Conservation (phyloP, 495 filamentous ascomycete species). For the Tuber melanosporum region DNA sequence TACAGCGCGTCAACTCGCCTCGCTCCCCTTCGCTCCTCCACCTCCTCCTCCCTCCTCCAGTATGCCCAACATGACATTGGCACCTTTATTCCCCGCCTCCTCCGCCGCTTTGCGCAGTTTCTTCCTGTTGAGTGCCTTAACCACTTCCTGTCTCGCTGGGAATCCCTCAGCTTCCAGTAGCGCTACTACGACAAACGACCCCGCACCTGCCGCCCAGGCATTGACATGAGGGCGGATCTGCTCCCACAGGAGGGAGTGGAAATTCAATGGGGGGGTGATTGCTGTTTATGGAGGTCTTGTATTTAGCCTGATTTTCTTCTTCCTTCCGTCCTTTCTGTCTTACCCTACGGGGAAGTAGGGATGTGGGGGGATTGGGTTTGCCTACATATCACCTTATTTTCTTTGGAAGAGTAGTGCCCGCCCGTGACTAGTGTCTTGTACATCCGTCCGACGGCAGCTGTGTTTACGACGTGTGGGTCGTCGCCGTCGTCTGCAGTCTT, state of each 20-base stretch:
- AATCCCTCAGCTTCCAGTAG: constrained; percentile 77
- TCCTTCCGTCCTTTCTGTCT: not conserved
- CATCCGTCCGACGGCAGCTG: constrained; percentile 69
- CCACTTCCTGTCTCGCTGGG: constrained; percentile 56
- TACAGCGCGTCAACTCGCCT: not conserved
- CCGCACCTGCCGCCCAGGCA: constrained; percentile 78
- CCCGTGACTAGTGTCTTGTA: constrained; percentile 82
- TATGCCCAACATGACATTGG: constrained; percentile 40
- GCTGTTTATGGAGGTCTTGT: constrained; percentile 43
- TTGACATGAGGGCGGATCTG: constrained; percentile 66
- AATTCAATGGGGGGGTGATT: constrained; percentile 69
- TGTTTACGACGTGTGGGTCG: constrained; percentile 53
- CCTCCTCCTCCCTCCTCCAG: constrained; percentile 8
- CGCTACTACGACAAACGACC: constrained; percentile 73
- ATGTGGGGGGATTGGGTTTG: constrained; percentile 11
- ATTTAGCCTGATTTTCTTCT: constrained; percentile 10
- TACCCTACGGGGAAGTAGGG: not conserved
- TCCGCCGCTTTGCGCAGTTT: constrained; percentile 43
- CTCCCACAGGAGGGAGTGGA: constrained; percentile 69
- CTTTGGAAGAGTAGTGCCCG: constrained; percentile 67
- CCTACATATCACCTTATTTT: constrained; percentile 55
- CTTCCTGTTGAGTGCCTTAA: constrained; percentile 57
- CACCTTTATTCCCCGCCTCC: constrained; percentile 44
- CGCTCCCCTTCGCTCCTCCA: not conserved
- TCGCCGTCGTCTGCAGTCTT: constrained; percentile 43